Evolutionary conservation across 2,329 filamentous ascomycete species (phyloP).

Genomic region (Teratosphaeria epicoccoides): DNA sequence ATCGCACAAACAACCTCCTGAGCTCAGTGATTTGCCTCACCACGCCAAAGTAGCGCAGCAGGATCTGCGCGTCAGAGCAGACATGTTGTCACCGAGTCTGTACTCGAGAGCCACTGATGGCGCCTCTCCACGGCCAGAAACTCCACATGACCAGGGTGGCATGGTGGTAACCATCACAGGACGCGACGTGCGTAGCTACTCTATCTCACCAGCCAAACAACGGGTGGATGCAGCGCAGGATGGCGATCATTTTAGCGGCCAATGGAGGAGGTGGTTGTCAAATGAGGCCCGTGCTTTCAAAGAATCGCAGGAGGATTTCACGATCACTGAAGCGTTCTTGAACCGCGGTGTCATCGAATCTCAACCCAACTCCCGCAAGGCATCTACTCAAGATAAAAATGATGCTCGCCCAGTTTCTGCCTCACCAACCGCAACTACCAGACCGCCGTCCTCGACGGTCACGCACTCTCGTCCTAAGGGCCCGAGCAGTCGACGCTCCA

Average conservation of each 20-base stretch:
- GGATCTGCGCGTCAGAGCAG: not conserved
- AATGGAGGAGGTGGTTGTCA: constrained; percentile 39
- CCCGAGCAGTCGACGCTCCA: constrained; percentile 14
- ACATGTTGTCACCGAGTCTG: constrained; percentile 34
- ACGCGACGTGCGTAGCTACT: constrained; percentile 34
- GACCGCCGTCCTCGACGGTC: constrained; percentile 1
- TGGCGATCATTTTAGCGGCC: constrained; percentile 28
- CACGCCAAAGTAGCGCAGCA: constrained; percentile 6
- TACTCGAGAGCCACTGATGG: constrained; percentile 37
- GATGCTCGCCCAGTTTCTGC: not conserved
- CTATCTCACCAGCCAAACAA: constrained; percentile 22
- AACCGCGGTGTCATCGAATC: not conserved
- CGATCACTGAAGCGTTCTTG: constrained; percentile 5
- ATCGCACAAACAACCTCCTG: constrained; percentile 5
- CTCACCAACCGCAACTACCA: constrained; percentile 1
- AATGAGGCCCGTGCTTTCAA: constrained; percentile 33
- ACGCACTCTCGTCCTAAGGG: constrained; percentile 3
- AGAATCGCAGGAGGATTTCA: constrained; percentile 4
- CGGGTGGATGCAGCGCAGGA: not conserved
- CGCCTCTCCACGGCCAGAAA: constrained; percentile 22
- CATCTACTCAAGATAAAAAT: not conserved
- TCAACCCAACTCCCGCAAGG: not conserved
- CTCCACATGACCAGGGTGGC: constrained; percentile 18
- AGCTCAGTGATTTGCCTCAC: constrained; percentile 13
- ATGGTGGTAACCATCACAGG: constrained; percentile 36